A percentile compares a stretch with the other conserved stretches of the same genome.
Conservation (phyloP, 768 basidiomycete species). For the Kwoniella shandongensis region DNA sequence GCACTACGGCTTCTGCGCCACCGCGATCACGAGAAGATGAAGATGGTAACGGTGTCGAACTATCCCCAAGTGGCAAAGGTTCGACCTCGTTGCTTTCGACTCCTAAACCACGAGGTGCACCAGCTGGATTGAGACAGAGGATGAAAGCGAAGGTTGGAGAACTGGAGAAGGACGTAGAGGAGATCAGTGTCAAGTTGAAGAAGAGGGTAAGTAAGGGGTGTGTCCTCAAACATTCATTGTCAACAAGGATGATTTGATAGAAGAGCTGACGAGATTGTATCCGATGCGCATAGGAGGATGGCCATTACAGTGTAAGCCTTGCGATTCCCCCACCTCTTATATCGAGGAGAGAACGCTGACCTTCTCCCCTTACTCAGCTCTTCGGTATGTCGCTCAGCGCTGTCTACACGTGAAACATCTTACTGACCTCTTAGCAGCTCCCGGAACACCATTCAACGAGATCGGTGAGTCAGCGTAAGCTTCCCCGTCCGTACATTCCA, state of each 20-base stretch:
- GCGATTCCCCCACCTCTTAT: too few relatives aligned
- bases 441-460: slow-evolving; percentile 51
- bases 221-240: too few relatives aligned
- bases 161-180: slow-evolving; percentile 25
- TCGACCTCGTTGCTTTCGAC: too few relatives aligned
- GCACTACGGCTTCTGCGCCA: too few relatives aligned
- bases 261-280: slow-evolving; percentile 1
- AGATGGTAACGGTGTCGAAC: too few relatives aligned
- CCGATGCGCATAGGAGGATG: slow-evolving; percentile 26
- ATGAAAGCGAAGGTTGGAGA: slow-evolving; percentile 21
- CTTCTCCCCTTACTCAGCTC: slow-evolving; percentile 22
- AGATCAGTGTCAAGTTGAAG: slow-evolving; percentile 41
- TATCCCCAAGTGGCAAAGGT: too few relatives aligned
- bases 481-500: too few relatives aligned
- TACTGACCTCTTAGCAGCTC: slow-evolving; percentile 31
- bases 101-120: neutral
- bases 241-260: neutral
- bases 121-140: slow-evolving; percentile 19
- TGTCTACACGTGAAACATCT: neutral
- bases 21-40: too few relatives aligned
- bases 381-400: slow-evolving; percentile 19
- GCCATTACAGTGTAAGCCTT: slow-evolving; percentile 34
- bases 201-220: slow-evolving; percentile 35
- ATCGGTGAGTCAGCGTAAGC: slow-evolving; percentile 41
- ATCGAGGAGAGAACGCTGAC: too few relatives aligned